Percentiles rank a stretch among this genome's conserved stretches.
Conservation (phyloP, 192 early-diverging fungal genomes). For the Dissophora globulifera region DNA sequence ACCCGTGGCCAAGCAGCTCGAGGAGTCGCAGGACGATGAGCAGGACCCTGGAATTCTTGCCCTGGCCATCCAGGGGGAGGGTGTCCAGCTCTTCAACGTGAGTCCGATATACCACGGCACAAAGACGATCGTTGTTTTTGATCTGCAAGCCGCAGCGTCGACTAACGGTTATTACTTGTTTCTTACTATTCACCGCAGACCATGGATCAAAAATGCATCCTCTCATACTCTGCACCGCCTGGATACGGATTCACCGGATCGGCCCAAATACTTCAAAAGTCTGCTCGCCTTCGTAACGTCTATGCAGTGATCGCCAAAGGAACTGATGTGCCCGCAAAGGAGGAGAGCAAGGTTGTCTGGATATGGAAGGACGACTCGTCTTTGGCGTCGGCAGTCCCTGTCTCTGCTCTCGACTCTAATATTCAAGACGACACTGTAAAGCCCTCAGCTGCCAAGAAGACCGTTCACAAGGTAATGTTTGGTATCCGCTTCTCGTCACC, state of each 20-base stretch:
- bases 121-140: too few relatives aligned
- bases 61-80: conserved; percentile 63
- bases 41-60: conserved; percentile 45
- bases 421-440: conserved; percentile 40
- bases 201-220: conserved; percentile 60
- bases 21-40: not conserved
- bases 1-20: conserved; percentile 22
- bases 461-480: conserved; percentile 36
- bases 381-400: not conserved
- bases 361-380: conserved; percentile 57
- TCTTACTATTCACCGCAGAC: conserved; percentile 41
- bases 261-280: conserved; percentile 47
- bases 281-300: conserved; percentile 44
- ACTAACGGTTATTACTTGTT: not conserved
- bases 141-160: not conserved
- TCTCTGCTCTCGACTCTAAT: conserved; percentile 3
- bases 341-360: conserved; percentile 61
- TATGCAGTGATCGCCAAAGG: conserved; percentile 62
- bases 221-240: conserved; percentile 63
- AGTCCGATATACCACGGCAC: too few relatives aligned
- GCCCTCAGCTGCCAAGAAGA: conserved; percentile 30
- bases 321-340: conserved; percentile 57
- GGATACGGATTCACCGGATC: conserved; percentile 58
- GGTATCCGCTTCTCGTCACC: too few relatives aligned
- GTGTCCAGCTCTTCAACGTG: conserved; percentile 65